Conservation (phyloP, 78 protist species). For the Dictyostelium firmibasis region DNA sequence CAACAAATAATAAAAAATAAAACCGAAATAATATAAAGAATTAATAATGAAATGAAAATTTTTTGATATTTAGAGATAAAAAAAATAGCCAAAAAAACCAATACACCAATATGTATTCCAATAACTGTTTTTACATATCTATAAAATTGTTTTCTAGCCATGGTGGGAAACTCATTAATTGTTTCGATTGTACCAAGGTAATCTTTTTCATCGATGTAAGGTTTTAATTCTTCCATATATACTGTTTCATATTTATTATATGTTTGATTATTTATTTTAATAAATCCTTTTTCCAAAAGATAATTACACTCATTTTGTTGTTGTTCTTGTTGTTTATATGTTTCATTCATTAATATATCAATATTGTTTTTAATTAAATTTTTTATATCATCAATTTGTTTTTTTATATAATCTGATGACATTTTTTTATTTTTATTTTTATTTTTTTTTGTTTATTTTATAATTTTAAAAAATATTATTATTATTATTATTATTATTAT, state of each 20-base stretch:
- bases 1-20: background rate
- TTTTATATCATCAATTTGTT: background rate
- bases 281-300: background rate
- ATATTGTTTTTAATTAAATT: background rate
- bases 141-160: background rate
- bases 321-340: background rate
- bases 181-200: background rate
- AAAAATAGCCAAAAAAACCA: background rate
- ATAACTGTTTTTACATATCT: background rate
- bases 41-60: background rate
- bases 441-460: too few species aligned
- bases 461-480: background rate
- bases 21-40: background rate
- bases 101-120: background rate
- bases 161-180: background rate
- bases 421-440: too few species aligned
- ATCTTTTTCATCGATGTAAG: background rate
- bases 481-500: background rate
- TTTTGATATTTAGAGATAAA: background rate
- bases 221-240: background rate
- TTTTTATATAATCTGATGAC: background rate
- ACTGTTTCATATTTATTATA: background rate
- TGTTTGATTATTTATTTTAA: background rate
- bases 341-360: background rate
- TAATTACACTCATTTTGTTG: background rate